These are phyloP conservation scores for Fusarium sp. DNA, from an alignment of 2,329 filamentous ascomycete genomes.

Conservation along the genomic window DNA sequence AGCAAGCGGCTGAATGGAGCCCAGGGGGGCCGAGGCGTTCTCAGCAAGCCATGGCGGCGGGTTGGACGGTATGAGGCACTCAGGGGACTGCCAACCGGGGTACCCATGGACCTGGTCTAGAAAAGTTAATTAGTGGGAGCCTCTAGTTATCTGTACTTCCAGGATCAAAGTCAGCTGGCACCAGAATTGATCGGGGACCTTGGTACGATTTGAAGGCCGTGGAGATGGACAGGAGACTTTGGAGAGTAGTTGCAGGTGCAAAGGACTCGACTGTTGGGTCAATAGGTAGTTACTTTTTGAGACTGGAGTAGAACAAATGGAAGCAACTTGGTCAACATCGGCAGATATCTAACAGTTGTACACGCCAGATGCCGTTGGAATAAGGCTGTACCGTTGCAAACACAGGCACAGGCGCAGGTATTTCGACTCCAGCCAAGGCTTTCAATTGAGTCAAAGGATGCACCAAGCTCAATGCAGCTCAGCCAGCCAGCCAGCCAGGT, in stretches of 20 bases:
- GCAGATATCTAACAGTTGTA: background rate
- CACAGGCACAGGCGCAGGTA: background rate
- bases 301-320: background rate
- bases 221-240: background rate
- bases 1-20: background rate
- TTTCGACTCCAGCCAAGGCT: background rate
- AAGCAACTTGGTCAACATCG: background rate
- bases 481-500: no score
- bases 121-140: background rate
- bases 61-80: background rate
- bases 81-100: background rate
- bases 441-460: constrained; percentile 6
- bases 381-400: constrained; percentile 28
- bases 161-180: constrained; percentile 19
- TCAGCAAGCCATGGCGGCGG: background rate
- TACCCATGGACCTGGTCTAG: constrained; percentile 4
- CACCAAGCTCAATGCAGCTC: background rate
- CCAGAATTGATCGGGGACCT: constrained; percentile 8
- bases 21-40: background rate
- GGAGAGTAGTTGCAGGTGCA: background rate
- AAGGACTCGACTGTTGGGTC: background rate
- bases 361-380: constrained; percentile 27
- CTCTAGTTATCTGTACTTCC: background rate
- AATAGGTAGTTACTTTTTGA: background rate
- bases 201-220: background rate